Evolutionary conservation across 495 filamentous ascomycete genomes (phyloP).

Genomic region (Lophium mytilinum): DNA sequence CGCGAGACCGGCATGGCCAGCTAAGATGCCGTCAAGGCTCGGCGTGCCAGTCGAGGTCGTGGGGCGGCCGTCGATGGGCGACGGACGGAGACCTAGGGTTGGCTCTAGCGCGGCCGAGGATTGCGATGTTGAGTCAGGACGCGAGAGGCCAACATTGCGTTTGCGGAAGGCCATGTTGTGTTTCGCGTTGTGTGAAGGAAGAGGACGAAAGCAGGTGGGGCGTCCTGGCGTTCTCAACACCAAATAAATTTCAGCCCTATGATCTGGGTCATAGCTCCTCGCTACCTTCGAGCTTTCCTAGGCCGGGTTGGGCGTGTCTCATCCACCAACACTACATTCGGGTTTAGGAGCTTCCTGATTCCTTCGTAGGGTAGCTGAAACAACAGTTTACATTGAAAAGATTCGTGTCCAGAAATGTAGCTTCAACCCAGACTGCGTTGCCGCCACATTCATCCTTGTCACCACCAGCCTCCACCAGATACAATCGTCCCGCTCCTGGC

Average conservation of each 20-base stretch:
- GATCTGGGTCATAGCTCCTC: background rate
- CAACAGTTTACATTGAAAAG: too few species aligned
- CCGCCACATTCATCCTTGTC: too few species aligned
- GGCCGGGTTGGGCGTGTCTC: too few species aligned
- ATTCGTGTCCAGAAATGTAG: too few species aligned
- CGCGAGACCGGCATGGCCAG: conserved; percentile 80
- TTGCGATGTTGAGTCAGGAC: background rate
- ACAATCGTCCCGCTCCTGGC: too few species aligned
- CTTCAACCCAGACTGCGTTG: too few species aligned
- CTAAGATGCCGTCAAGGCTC: conserved; percentile 76
- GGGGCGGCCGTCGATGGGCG: conserved; percentile 76
- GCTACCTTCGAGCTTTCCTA: too few species aligned
- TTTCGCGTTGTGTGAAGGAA: background rate
- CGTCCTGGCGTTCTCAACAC: background rate
- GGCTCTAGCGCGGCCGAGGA: background rate
- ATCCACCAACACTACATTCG: too few species aligned
- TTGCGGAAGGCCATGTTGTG: conserved; percentile 78
- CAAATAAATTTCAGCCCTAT: background rate
- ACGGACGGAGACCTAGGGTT: conserved; percentile 62
- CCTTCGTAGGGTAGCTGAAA: too few species aligned
- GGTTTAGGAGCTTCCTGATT: too few species aligned
- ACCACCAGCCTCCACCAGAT: too few species aligned
- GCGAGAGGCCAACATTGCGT: conserved; percentile 64
- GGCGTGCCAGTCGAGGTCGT: conserved; percentile 86
- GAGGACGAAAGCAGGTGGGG: background rate